Conservation (phyloP, 2,329 filamentous ascomycete genomes). For the Colletotrichum theobromicola region DNA sequence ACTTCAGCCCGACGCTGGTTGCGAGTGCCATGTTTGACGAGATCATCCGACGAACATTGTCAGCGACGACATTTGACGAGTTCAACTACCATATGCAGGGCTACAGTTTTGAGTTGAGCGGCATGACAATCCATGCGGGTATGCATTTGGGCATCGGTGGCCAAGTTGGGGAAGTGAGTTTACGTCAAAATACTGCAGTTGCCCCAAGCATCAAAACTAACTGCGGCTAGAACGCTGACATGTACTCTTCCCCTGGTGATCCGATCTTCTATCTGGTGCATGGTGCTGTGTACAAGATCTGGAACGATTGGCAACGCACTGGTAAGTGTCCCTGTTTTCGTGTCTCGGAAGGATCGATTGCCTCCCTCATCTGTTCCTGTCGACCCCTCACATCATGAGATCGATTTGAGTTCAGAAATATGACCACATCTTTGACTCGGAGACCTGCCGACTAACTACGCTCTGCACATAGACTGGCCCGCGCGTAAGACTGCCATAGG, state of each 20-base stretch:
- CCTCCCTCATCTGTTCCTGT: neutral
- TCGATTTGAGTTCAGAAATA: neutral
- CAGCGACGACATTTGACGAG: neutral
- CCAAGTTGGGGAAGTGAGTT: neutral
- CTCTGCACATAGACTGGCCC: neutral
- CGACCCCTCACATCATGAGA: neutral
- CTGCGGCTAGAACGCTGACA: neutral
- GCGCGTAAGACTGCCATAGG: neutral
- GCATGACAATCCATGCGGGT: neutral
- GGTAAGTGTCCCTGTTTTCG: neutral
- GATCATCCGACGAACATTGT: neutral
- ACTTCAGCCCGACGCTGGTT: neutral
- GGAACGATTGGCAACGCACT: neutral
- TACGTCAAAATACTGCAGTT: neutral
- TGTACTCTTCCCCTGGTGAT: neutral
- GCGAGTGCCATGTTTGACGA: neutral
- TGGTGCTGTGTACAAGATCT: neutral
- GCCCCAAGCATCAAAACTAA: neutral
- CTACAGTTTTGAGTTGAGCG: neutral
- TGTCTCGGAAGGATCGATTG: neutral
- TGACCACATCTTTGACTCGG: neutral
- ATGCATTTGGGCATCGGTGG: neutral
- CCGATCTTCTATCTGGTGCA: neutral
- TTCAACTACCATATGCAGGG: neutral
- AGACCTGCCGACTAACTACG: neutral